Evolutionary conservation across 139 green algal species (phyloP).

Genomic region (Trebouxia sp.): DNA sequence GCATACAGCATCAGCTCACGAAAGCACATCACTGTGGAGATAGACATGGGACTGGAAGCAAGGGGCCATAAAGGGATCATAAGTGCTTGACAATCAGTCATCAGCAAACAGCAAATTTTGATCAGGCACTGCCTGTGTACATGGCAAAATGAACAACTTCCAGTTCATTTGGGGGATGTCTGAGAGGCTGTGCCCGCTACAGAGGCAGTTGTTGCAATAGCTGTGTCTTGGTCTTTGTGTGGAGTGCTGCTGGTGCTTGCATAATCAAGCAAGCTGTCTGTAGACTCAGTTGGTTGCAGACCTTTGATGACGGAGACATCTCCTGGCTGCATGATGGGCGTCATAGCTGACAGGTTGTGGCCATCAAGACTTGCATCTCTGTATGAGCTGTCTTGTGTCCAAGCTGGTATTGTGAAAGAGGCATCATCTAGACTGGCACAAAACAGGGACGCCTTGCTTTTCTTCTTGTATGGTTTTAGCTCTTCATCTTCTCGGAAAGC

Average conservation of each 20-base stretch:
- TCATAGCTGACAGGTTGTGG: too few relatives aligned
- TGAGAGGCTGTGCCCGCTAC: neutral
- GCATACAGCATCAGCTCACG: too few relatives aligned
- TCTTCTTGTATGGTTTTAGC: slow-evolving; percentile 19
- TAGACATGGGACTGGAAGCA: too few relatives aligned
- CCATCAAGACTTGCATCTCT: too few relatives aligned
- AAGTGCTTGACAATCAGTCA: too few relatives aligned
- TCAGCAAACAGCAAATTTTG: neutral
- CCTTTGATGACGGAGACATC: too few relatives aligned
- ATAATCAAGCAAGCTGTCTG: neutral
- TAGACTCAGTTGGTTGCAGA: neutral
- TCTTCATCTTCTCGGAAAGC: slow-evolving; percentile 8
- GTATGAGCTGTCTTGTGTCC: too few relatives aligned
- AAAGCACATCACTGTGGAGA: too few relatives aligned
- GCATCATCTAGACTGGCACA: slow-evolving; percentile 14
- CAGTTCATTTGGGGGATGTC: neutral
- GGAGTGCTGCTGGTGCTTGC: neutral
- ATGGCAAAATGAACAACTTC: neutral
- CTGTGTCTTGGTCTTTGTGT: too few relatives aligned
- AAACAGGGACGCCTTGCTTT: neutral
- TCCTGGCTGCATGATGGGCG: too few relatives aligned
- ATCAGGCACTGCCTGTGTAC: neutral
- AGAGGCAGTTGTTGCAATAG: neutral
- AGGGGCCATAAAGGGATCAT: too few relatives aligned
- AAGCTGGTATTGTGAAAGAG: slow-evolving; percentile 19